These are phyloP conservation scores for Entelexis paramagnoliae DNA, from an alignment of 1,139 yeast species.

Conservation along the genomic window DNA sequence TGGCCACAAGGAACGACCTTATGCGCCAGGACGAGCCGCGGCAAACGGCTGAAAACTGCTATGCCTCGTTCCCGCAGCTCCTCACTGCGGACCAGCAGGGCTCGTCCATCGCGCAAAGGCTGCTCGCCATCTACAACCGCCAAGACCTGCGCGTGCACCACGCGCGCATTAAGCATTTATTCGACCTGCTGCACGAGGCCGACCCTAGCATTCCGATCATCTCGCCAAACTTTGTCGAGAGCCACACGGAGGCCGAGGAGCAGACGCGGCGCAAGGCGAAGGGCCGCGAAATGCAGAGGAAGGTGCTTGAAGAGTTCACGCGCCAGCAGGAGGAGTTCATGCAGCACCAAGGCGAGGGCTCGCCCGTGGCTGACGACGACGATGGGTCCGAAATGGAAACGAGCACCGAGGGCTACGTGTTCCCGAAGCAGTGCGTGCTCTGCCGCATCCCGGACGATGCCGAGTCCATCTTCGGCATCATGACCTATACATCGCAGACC, in stretches of 20 bases:
- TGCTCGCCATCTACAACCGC: constrained; percentile 2
- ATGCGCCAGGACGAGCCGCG: neutral
- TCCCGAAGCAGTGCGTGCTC: constrained; percentile 73
- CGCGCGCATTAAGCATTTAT: constrained; percentile 39
- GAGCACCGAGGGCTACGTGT: constrained; percentile 44
- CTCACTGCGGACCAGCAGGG: neutral
- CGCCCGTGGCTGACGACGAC: constrained; percentile 19
- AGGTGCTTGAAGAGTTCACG: constrained; percentile 59
- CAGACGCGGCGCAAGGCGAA: constrained; percentile 53
- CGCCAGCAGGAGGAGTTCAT: constrained; percentile 63
- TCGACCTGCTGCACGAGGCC: constrained; percentile 21
- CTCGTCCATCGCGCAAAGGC: constrained; percentile 6
- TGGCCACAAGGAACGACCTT: constrained; percentile 38
- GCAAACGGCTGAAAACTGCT: neutral
- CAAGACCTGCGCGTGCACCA: constrained; percentile 8
- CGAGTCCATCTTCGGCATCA: constrained; percentile 66
- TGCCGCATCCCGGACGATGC: constrained; percentile 74
- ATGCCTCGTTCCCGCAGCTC: constrained; percentile 2
- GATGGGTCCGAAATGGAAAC: constrained; percentile 36
- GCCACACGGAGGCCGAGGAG: constrained; percentile 27
- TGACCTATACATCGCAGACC: constrained; percentile 27
- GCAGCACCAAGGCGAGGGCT: constrained; percentile 24
- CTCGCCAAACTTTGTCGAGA: neutral
- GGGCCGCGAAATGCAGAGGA: constrained; percentile 65
- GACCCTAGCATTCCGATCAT: constrained; percentile 19